Conservation (phyloP, 768 basidiomycete genomes). For the Suillus discolor region DNA sequence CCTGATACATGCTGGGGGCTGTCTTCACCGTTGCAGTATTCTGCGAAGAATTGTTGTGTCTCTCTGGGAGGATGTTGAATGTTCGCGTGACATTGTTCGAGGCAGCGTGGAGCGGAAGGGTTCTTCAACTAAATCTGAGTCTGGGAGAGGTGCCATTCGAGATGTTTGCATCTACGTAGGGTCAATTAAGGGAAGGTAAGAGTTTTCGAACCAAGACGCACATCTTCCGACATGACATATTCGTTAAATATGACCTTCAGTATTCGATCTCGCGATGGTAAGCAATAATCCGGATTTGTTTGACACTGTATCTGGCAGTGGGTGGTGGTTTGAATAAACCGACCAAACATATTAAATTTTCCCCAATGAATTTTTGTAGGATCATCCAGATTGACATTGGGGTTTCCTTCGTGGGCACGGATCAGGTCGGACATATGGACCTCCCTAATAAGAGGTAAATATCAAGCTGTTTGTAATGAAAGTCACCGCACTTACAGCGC, state of each 20-base stretch:
- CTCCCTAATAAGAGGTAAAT: conserved; percentile 54
- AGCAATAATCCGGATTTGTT: conserved; percentile 58
- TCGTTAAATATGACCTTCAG: conserved; percentile 55
- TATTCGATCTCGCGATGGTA: conserved; percentile 57
- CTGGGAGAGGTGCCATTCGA: conserved; percentile 57
- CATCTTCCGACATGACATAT: conserved; percentile 72
- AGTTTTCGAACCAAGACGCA: conserved; percentile 30
- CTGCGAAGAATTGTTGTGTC: conserved; percentile 52
- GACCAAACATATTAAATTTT: conserved; percentile 92
- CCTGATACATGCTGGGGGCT: conserved; percentile 20
- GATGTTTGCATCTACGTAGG: conserved; percentile 62
- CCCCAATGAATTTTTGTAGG: conserved; percentile 88
- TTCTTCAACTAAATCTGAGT: conserved; percentile 43
- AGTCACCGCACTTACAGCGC: conserved; percentile 56
- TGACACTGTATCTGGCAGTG: conserved; percentile 80
- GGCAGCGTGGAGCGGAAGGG: conserved; percentile 36
- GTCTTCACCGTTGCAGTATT: conserved; percentile 47
- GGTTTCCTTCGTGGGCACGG: conserved; percentile 83
- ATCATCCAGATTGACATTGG: conserved; percentile 67
- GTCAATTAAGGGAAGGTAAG: conserved; percentile 7
- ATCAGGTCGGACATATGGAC: conserved; percentile 91
- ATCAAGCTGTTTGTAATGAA: conserved; percentile 11
- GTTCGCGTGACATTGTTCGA: conserved; percentile 34
- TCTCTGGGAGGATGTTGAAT: conserved; percentile 33
- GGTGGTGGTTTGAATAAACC: conserved; percentile 76